phyloP scores from a whole-genome alignment of 1,284 basidiomycete species.

The Ganoderma multipileum region DNA sequence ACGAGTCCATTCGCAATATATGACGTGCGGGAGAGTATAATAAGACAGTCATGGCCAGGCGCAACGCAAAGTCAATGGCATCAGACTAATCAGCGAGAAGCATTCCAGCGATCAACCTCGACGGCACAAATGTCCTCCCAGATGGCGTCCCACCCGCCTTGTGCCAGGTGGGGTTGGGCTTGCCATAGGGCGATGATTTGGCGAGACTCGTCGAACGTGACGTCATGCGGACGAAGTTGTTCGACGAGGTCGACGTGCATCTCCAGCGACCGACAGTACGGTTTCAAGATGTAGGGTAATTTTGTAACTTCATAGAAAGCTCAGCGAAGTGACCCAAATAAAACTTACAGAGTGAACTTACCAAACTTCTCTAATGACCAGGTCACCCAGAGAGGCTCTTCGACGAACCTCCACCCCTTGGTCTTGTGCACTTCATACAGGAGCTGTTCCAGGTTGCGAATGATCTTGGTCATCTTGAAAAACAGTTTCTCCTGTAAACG shows the following conservation, averaged over 20 bases:
- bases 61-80: not conserved
- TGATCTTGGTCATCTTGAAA: conserved; percentile 60
- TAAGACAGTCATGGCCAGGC: not conserved
- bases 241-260: conserved; percentile 63
- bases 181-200: conserved; percentile 67
- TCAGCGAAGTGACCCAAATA: not conserved
- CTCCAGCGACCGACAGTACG: conserved; percentile 73
- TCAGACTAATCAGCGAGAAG: conserved; percentile 31
- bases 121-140: conserved; percentile 80
- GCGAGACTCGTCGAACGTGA: conserved; percentile 72
- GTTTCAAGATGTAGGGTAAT: conserved; percentile 60
- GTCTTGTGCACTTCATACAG: conserved; percentile 70
- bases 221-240: conserved; percentile 65
- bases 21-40: not conserved
- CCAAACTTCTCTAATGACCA: conserved; percentile 84
- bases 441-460: conserved; percentile 69
- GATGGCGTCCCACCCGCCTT: conserved; percentile 68
- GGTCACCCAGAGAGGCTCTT: conserved; percentile 79
- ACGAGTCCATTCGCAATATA: not conserved
- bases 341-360: conserved; percentile 37
- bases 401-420: conserved; percentile 74
- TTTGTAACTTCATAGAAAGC: conserved; percentile 52
- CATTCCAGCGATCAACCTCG: conserved; percentile 77
- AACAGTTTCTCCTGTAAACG: conserved; percentile 69
- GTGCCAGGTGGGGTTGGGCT: conserved; percentile 67